Conservation (phyloP, 352 stramenopile species). For the Phytophthora hibernalis region DNA sequence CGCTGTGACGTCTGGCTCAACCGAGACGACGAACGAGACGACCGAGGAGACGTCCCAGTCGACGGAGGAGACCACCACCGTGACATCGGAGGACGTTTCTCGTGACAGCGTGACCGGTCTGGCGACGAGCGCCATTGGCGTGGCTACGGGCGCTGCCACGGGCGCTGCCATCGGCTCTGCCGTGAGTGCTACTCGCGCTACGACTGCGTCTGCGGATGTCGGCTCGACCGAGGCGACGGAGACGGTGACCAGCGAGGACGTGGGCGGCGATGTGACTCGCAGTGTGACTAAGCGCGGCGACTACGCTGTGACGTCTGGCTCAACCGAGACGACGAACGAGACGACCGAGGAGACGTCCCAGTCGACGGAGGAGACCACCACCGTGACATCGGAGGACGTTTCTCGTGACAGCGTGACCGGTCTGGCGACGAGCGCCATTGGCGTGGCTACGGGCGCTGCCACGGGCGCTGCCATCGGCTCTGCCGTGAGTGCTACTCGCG, state of each 20-base stretch:
- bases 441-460: neutral
- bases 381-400: neutral
- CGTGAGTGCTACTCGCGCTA: neutral
- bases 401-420: neutral
- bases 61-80: slow-evolving; percentile 1
- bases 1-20: neutral
- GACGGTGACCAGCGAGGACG: neutral
- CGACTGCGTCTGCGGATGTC: neutral
- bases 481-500: neutral
- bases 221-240: slow-evolving; percentile 2
- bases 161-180: neutral
- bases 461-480: neutral
- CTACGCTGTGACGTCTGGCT: too few species aligned
- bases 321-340: slow-evolving; percentile 4
- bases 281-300: too few species aligned
- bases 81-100: neutral
- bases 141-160: neutral
- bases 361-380: slow-evolving; percentile 1
- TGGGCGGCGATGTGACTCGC: neutral
- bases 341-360: neutral
- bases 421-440: neutral
- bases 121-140: slow-evolving; percentile 1
- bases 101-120: neutral
- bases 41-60: neutral
- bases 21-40: slow-evolving; percentile 2